Evolutionary conservation across 2,329 filamentous ascomycete species (phyloP).

Genomic region (Davidsoniella neocaledoniae): DNA sequence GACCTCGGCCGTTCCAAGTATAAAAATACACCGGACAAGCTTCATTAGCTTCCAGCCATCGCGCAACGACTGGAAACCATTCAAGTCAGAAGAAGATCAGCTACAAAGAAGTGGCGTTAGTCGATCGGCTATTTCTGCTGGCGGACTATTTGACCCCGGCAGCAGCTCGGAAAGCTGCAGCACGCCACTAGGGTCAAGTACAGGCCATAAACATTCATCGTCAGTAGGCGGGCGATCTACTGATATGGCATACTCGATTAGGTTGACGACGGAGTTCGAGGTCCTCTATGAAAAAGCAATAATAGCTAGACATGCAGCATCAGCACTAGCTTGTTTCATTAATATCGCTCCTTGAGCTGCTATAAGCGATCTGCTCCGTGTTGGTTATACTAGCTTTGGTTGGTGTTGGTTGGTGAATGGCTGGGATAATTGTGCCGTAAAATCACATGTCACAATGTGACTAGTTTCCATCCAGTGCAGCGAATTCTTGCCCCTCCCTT

Average conservation of each 20-base stretch:
- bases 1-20: background rate
- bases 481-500: too few relatives aligned
- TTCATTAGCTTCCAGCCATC: background rate
- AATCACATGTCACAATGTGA: too few relatives aligned
- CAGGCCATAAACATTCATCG: background rate
- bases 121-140: background rate
- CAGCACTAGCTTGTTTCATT: too few relatives aligned
- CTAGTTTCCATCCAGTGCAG: too few relatives aligned
- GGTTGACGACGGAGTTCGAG: constrained; percentile 1
- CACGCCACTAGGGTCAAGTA: background rate
- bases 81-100: background rate
- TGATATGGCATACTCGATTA: background rate
- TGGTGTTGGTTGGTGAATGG: too few relatives aligned
- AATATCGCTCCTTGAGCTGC: too few relatives aligned
- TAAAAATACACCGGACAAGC: background rate
- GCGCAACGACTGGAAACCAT: background rate
- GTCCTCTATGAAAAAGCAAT: constrained; percentile 1
- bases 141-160: background rate
- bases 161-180: background rate
- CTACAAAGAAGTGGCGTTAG: background rate
- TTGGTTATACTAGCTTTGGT: too few relatives aligned
- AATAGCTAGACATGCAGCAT: too few relatives aligned
- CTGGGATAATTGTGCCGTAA: too few relatives aligned
- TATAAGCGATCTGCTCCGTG: too few relatives aligned
- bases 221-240: background rate